Evolutionary conservation across 176 grass and related monocot species (phyloP), one percentile per base, ranked within the genome.

Genomic region (Secale cereale): DNA sequence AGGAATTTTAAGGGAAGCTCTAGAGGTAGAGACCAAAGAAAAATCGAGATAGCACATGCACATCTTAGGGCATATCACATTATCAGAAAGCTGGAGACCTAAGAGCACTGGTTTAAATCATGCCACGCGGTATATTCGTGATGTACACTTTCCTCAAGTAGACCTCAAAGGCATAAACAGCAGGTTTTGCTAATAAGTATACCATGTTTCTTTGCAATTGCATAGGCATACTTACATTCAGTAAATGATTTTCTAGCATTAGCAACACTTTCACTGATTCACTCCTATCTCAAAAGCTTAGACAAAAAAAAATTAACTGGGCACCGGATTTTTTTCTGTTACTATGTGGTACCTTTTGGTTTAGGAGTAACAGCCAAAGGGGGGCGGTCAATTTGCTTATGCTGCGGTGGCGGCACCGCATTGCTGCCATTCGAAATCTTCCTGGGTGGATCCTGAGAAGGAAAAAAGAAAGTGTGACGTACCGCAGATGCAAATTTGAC

Each of bases 361-460:
- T 76, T 70, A 45, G 37, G 65, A 37, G 8, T 62, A 59, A 22
- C 78, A 19, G 8, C 61, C 1, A 73, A 60, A 20, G 61, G 59
- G 27, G 59, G 50, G 26, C 0, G 46, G 35, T 35, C 73, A 59
- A 50, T 78, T 65, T 72, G 54, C 39, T 83, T 71, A 29, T 83
- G 78, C 48, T 80, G 76, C 23, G 83, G 74, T 29, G 45, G 7
- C 20, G 57, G 7, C 45, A 26, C 35, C 22, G 40, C 88, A 29
- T 17, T n/a, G 52, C 72, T 77, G 59, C 27, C 37, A 78, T 84
- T 78, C 45, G 85, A 31, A 8, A 40, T 59, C 72, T 80, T 90
- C 78, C 63, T 82, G 1, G 7, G 66, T 48, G 66, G 9, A 85
- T 89, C 86, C 92, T 94, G 84, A 78, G 63, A 35, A 62, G 0